Percentiles rank a stretch among this genome's conserved stretches.
phyloP scores from a whole-genome alignment of 768 basidiomycete genomes.

The Tricholoma matsutake region DNA sequence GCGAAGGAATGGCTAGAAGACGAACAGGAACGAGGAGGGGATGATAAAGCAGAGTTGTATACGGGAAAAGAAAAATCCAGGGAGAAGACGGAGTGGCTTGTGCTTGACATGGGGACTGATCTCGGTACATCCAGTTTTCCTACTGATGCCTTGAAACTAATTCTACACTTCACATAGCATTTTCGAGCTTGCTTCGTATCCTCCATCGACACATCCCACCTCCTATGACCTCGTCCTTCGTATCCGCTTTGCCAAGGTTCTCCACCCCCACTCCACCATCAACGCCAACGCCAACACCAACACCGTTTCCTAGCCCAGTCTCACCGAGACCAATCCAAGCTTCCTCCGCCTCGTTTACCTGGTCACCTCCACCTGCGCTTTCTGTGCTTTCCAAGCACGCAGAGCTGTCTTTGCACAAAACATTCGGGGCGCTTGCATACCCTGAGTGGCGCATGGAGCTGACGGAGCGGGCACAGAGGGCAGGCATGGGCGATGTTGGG shows the following conservation, averaged over 20 bases:
- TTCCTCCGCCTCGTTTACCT: not conserved
- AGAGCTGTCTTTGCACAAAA: conserved; percentile 12
- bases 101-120: conserved; percentile 43
- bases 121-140: conserved; percentile 10
- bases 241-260: conserved; percentile 22
- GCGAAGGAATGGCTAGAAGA: conserved; percentile 13
- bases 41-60: conserved; percentile 10
- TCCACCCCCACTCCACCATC: conserved; percentile 11
- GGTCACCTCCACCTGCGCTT: conserved; percentile 6
- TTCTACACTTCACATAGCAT: conserved; percentile 31
- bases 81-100: conserved; percentile 45
- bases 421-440: conserved; percentile 47
- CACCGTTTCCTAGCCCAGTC: conserved; percentile 24
- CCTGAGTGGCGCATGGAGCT: conserved; percentile 64
- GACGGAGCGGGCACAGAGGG: conserved; percentile 48
- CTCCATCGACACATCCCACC: conserved; percentile 43
- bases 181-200: conserved; percentile 47
- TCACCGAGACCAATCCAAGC: conserved; percentile 4
- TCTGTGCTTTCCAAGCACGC: conserved; percentile 14
- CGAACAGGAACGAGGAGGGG: conserved; percentile 20
- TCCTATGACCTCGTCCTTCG: conserved; percentile 40
- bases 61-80: conserved; percentile 18
- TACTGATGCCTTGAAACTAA: not conserved
- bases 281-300: conserved; percentile 22
- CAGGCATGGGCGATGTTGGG: conserved; percentile 57